Percentiles rank a stretch among this genome's conserved stretches.
Conservation (phyloP, 2,329 filamentous ascomycete species). For the Calonectria pteridis region DNA sequence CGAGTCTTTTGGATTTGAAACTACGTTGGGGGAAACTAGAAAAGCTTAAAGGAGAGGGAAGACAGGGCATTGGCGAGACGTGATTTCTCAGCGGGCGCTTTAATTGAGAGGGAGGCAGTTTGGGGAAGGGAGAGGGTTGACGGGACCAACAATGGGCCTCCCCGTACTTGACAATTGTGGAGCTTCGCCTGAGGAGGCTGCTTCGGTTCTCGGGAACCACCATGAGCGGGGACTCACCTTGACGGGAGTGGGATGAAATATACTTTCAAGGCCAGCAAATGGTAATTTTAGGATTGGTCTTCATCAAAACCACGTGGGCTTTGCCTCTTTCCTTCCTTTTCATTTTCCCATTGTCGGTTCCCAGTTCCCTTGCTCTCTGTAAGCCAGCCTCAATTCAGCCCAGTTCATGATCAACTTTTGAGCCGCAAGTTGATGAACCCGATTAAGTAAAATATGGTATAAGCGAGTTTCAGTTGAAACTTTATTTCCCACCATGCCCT, state of each 20-base stretch:
- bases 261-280: background rate
- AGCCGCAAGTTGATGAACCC: background rate
- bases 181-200: background rate
- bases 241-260: background rate
- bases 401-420: background rate
- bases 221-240: background rate
- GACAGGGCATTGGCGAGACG: background rate
- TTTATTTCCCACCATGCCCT: background rate
- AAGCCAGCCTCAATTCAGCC: background rate
- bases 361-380: background rate
- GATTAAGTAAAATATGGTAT: background rate
- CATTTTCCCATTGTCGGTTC: background rate
- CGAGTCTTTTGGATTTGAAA: conserved; percentile 1
- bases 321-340: background rate
- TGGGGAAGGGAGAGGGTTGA: background rate
- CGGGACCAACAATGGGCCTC: background rate
- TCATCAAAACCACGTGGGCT: background rate
- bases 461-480: conserved; percentile 7
- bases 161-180: background rate
- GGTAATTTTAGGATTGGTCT: background rate
- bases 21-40: conserved; percentile 2
- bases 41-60: conserved; percentile 11
- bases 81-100: background rate
- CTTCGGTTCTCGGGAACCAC: background rate
- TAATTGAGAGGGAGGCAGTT: background rate